Base-by-base conservation (phyloP, 441 rosid genomes). In the Manihot esculenta region DNA sequence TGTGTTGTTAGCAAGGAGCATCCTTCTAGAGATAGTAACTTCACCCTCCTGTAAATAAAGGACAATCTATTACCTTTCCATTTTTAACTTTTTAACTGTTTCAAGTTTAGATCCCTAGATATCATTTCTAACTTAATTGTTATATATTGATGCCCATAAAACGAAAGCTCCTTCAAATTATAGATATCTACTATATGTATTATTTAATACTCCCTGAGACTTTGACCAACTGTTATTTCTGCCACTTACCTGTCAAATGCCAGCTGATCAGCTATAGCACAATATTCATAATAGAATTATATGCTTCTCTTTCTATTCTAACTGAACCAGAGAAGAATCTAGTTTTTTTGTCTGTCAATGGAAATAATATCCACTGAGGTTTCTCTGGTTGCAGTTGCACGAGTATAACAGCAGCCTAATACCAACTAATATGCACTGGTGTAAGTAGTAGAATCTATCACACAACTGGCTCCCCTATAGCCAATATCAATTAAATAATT, bases 1-100 rank as follows among this genome's bases (percentile, higher is more conserved):
- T 84, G 83, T 18, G 87, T 85, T 3, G 91, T 90, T 78, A 92
- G 77, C 78, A 86, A 83, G 8, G 97, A 86, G 77, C 97, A 92
- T 38, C 90, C 91, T 76, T 90, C 91, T 42, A 92, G 68, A 26
- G 86, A 86, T 47, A 92, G 78, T 57, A 76, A 55, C 83, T 78
- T 85, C 72, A 86, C 89, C 70, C 81, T 82, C 94, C 96, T 92
- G 86, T 9, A 64, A 74, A 66, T 56, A 49, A 66, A 69, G 41
- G 21, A 63, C 33, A 27, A 48, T 5, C 42, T 12, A 62, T 60
- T 59, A 66, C 7, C 27, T 24, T 33, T 14, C 48, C 9, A 42
- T 17, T 30, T 14, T 57, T 41, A 17, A 38, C 18, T 15, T 12
- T n/a, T 57, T 3, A 10, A 18, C 3, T 17, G 15, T 1, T 48